These are phyloP conservation scores for Thelephora ganbajun DNA, from an alignment of 768 basidiomycete species.

Conservation along the genomic window DNA sequence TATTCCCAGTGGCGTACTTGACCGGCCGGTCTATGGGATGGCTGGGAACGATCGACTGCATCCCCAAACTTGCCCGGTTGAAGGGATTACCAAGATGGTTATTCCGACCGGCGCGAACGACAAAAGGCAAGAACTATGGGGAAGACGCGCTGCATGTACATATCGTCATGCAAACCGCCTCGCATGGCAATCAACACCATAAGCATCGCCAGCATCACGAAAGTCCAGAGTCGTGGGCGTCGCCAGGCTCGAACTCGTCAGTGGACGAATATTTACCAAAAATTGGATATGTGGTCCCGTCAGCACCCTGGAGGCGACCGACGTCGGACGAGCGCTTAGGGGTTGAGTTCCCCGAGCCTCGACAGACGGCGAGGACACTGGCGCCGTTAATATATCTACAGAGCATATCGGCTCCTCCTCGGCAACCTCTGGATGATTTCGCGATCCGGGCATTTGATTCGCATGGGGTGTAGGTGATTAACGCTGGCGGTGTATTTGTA, in stretches of 20 bases:
- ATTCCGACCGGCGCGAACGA: conserved; percentile 19
- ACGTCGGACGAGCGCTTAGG: neutral
- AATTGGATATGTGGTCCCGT: no score
- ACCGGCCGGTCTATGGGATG: conserved; percentile 19
- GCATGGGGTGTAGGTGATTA: conserved; percentile 17
- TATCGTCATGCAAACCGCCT: conserved; percentile 5
- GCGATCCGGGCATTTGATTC: conserved; percentile 31
- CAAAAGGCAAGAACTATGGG: conserved; percentile 12
- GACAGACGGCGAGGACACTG: conserved; percentile 19
- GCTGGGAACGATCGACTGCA: conserved; percentile 18
- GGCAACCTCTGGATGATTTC: conserved; percentile 61
- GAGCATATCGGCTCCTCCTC: conserved; percentile 41
- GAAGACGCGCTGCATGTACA: conserved; percentile 5
- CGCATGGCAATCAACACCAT: neutral
- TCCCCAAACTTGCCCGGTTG: conserved; percentile 17
- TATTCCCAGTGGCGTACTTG: conserved; percentile 22
- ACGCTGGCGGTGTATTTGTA: neutral
- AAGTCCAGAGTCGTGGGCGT: no score
- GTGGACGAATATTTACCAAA: no score
- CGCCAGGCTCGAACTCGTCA: no score
- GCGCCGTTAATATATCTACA: conserved; percentile 55
- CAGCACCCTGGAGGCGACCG: neutral
- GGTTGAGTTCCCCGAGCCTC: conserved; percentile 7
- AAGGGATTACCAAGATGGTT: conserved; percentile 17
- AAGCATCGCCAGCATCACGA: no score